A percentile compares a stretch with the other conserved stretches of the same genome.
Evolutionary conservation across 169 alveolate species (phyloP).

Genomic region (Plasmodium falciparum): DNA sequence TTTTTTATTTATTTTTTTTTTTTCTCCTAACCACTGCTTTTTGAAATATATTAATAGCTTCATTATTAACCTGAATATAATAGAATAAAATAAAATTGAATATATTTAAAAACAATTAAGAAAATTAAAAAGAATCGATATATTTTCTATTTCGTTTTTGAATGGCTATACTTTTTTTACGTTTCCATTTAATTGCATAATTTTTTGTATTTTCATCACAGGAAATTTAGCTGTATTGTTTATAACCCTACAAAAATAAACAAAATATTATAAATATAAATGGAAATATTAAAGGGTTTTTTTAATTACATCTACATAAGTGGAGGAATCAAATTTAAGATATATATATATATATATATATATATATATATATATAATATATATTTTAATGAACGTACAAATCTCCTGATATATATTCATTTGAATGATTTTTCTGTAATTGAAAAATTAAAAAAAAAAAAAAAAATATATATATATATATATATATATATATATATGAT

Average conservation of each 20-base stretch:
- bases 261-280: constrained; percentile 1
- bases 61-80: constrained; percentile 36
- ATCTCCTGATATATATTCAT: constrained; percentile 9
- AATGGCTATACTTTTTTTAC: constrained; percentile 29
- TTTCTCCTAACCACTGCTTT: constrained; percentile 57
- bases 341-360: background rate
- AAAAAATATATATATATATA: background rate
- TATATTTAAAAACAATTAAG: background rate
- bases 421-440: constrained; percentile 31
- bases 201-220: constrained; percentile 43
- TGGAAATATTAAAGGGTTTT: background rate
- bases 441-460: background rate
- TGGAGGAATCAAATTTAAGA: background rate
- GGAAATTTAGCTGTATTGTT: constrained; percentile 40
- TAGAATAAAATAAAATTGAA: background rate
- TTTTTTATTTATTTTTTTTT: background rate
- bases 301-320: no score
- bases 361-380: background rate
- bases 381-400: constrained; percentile 11
- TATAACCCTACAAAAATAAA: constrained; percentile 10
- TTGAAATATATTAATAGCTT: constrained; percentile 50
- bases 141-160: background rate
- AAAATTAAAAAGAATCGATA: background rate
- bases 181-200: constrained; percentile 59
- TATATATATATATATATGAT: background rate